A percentile compares a stretch with the other conserved stretches of the same genome.
phyloP scores from a whole-genome alignment of 2,329 filamentous ascomycete genomes.

The Cladophialophora carrionii region DNA sequence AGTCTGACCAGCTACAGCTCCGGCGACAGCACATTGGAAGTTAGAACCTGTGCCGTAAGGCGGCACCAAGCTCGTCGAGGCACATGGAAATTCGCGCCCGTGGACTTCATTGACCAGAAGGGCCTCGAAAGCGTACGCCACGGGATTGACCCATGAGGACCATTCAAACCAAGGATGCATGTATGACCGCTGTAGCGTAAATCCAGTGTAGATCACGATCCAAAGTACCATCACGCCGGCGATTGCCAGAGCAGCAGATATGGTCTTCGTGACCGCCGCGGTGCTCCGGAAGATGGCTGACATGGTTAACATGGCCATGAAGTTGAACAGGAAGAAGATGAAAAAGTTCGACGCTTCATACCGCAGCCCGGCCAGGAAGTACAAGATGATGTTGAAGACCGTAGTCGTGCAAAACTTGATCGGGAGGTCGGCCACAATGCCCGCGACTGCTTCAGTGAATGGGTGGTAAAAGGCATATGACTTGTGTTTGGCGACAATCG shows the following conservation, averaged over 20 bases:
- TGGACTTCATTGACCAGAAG: slow-evolving; percentile 48
- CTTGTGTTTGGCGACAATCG: slow-evolving; percentile 63
- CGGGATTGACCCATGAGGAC: slow-evolving; percentile 48
- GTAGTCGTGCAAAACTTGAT: slow-evolving; percentile 64
- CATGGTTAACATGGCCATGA: slow-evolving; percentile 60
- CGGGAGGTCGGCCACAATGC: slow-evolving; percentile 56
- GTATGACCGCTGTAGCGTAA: slow-evolving; percentile 51
- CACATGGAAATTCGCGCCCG: slow-evolving; percentile 37
- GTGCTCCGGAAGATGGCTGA: slow-evolving; percentile 62
- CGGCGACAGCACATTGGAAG: slow-evolving; percentile 59
- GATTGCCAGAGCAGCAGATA: slow-evolving; percentile 63
- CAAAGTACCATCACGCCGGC: slow-evolving; percentile 48
- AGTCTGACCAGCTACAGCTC: slow-evolving; percentile 58
- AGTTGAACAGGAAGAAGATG: slow-evolving; percentile 60
- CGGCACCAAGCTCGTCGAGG: slow-evolving; percentile 54
- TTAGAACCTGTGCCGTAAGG: slow-evolving; percentile 77
- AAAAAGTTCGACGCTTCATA: slow-evolving; percentile 61
- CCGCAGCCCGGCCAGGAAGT: slow-evolving; percentile 66
- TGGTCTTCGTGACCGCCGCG: slow-evolving; percentile 60
- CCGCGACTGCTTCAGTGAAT: slow-evolving; percentile 50
- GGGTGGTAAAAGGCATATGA: slow-evolving; percentile 63
- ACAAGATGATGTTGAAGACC: slow-evolving; percentile 62
- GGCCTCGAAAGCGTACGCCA: slow-evolving; percentile 48
- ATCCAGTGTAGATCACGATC: slow-evolving; percentile 50
- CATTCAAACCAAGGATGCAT: slow-evolving; percentile 59